A percentile compares a stretch with the other conserved stretches of the same genome.
Evolutionary conservation across 345 rosid genomes (phyloP).

Genomic region (Xanthoceras sorbifolium): DNA sequence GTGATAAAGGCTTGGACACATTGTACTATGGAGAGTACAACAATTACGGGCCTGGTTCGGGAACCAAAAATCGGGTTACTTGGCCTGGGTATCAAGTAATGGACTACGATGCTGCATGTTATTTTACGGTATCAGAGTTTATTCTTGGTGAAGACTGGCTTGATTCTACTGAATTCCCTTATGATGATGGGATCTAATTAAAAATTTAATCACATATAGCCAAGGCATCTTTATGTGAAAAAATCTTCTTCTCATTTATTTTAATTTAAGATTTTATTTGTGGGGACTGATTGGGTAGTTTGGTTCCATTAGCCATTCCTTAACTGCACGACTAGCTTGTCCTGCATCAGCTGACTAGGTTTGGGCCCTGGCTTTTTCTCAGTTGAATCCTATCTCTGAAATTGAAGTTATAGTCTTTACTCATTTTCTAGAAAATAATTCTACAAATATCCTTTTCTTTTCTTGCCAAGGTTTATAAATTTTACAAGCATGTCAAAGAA

Average conservation of each 20-base stretch:
- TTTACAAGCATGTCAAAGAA: no score
- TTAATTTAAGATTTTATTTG: no score
- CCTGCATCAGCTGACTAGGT: neutral
- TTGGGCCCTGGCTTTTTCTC: no score
- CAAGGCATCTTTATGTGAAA: neutral
- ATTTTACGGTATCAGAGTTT: slow-evolving; percentile 69
- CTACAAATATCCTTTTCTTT: no score
- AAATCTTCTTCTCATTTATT: no score
- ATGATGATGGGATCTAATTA: slow-evolving; percentile 55
- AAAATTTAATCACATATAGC: neutral
- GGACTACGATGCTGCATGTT: slow-evolving; percentile 62
- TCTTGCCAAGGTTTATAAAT: no score
- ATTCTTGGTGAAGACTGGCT: slow-evolving; percentile 76
- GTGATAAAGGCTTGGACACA: slow-evolving; percentile 44
- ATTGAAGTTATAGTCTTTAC: neutral
- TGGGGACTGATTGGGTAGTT: no score
- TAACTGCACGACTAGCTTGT: neutral
- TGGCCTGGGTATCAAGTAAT: slow-evolving; percentile 75
- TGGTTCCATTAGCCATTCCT: no score
- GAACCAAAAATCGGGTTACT: slow-evolving; percentile 50
- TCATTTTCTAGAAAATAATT: no score
- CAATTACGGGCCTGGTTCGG: slow-evolving; percentile 82
- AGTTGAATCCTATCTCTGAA: neutral
- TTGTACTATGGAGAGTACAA: slow-evolving; percentile 78
- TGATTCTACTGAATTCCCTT: slow-evolving; percentile 77